Evolutionary conservation across 2,329 filamentous ascomycete species (phyloP), one percentile per base, ranked within the genome.

Genomic region (Paraphaeosphaeria minitans): DNA sequence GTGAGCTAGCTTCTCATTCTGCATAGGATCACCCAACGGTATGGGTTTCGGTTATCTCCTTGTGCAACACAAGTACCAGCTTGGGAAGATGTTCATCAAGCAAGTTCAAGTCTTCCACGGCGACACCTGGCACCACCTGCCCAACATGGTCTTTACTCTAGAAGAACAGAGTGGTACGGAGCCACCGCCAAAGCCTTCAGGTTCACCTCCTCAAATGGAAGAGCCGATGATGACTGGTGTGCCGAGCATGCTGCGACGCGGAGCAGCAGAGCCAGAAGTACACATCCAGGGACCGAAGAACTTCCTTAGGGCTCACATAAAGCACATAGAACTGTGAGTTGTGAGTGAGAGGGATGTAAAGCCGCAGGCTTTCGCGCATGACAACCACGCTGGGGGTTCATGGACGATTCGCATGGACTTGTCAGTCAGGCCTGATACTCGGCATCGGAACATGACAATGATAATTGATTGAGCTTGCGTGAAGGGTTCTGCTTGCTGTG

Each of bases 41-140:
- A 50, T 48, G 19, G 48, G 41, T 5, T 57, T 57, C 27, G 49
- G 39, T 10, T 58, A 50, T 29, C 48, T 69, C 22, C 55, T 70
- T 2, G 52, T 66, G 4, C 59, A 65, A 50, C 66, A 69, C 31
- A 70, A 68, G 45, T 29, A 22, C 21, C 43, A 47, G 14, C 43
- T 47, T 31, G 43, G 43, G 4, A 31, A 29, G 1, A 14, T 47
- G 43, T 47, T 29, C 43, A 47, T 47, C 22, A 47, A 27, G 4
- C 10, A 47, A 29, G 43, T 29, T 8, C 43, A 47, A 29, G 22
- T 47, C 14, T 47, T 47, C 27, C 22, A 27, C 22, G 24, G 43
- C 24, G 24, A 47, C 12, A 47, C 43, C 43, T 47, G 43, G 43
- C 43, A 47, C 24, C 22, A 29, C 13, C 14, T 47, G 24, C 43